Percentiles rank a stretch among this genome's conserved stretches.
These are phyloP conservation scores for Kwoniella shivajii DNA, from an alignment of 1,284 basidiomycete genomes.

Conservation along the genomic window DNA sequence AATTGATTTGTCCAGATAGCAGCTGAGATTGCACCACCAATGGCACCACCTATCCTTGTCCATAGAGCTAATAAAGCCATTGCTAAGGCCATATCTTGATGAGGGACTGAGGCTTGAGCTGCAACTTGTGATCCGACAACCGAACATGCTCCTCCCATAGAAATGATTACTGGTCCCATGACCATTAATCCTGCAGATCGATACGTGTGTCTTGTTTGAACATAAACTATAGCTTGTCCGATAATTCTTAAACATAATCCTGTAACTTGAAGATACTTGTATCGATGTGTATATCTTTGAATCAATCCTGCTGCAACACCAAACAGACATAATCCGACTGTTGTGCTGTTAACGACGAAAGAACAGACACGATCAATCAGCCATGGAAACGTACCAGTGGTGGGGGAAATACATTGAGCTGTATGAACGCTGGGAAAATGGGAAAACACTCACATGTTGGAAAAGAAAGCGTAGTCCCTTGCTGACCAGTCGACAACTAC, in stretches of 20 bases:
- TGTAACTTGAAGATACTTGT: conserved; percentile 48
- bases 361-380: background rate
- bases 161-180: conserved; percentile 32
- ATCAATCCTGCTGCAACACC: conserved; percentile 48
- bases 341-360: conserved; percentile 15
- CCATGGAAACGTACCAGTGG: too few species aligned
- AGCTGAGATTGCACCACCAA: conserved; percentile 44
- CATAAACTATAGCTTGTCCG: conserved; percentile 15
- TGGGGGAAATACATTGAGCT: too few species aligned
- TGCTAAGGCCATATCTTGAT: conserved; percentile 46
- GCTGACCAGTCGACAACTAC: conserved; percentile 36
- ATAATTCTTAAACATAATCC: conserved; percentile 37
- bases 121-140: conserved; percentile 49
- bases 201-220: conserved; percentile 12
- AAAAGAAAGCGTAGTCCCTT: conserved; percentile 25
- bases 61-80: conserved; percentile 49
- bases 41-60: conserved; percentile 43
- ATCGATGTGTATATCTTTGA: conserved; percentile 51
- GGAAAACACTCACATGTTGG: conserved; percentile 32
- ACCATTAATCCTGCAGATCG: conserved; percentile 33
- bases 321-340: conserved; percentile 49
- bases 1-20: conserved; percentile 46
- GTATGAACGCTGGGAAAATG: too few species aligned
- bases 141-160: conserved; percentile 38
- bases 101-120: conserved; percentile 49